phyloP scores from a whole-genome alignment of 1,284 basidiomycete genomes.

The Cutaneotrichosporon sp. region DNA sequence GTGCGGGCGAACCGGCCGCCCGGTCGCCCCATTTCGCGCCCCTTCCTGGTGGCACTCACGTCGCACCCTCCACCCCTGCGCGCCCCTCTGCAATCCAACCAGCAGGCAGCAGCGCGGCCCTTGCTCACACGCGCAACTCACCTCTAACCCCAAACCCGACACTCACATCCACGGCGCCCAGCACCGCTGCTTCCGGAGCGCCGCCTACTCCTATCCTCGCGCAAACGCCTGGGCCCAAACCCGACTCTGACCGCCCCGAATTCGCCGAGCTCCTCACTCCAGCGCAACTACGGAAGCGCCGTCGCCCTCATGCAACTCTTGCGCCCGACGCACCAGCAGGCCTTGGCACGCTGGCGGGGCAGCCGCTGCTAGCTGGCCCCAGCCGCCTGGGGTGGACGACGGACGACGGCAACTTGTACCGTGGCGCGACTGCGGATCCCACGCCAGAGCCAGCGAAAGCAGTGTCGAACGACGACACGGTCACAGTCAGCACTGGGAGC shows the following conservation, averaged over 20 bases:
- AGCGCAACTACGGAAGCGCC: slow-evolving; percentile 33
- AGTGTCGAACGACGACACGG: slow-evolving; percentile 36
- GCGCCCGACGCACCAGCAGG: not conserved
- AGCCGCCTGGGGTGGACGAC: slow-evolving; percentile 44
- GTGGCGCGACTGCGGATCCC: slow-evolving; percentile 45
- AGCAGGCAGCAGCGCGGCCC: not conserved
- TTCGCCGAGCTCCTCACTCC: slow-evolving; percentile 48
- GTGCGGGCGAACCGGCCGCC: not conserved
- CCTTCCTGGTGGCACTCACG: not conserved
- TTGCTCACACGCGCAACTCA: not conserved
- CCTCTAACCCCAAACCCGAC: not conserved
- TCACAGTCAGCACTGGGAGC: slow-evolving; percentile 33
- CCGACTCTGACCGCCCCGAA: slow-evolving; percentile 31
- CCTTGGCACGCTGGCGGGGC: slow-evolving; percentile 12
- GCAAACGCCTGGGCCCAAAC: slow-evolving; percentile 11
- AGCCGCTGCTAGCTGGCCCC: slow-evolving; percentile 30
- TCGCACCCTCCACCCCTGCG: not conserved
- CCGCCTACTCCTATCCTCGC: slow-evolving; percentile 20
- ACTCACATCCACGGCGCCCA: not conserved
- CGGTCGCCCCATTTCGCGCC: not conserved
- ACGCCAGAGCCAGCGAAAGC: slow-evolving; percentile 16
- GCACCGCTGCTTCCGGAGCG: not conserved
- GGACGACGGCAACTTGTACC: slow-evolving; percentile 46
- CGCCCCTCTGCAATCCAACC: not conserved
- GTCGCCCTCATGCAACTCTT: slow-evolving; percentile 6